phyloP scores from a whole-genome alignment of 78 protist species.

The Tieghemostelium lacteum region DNA sequence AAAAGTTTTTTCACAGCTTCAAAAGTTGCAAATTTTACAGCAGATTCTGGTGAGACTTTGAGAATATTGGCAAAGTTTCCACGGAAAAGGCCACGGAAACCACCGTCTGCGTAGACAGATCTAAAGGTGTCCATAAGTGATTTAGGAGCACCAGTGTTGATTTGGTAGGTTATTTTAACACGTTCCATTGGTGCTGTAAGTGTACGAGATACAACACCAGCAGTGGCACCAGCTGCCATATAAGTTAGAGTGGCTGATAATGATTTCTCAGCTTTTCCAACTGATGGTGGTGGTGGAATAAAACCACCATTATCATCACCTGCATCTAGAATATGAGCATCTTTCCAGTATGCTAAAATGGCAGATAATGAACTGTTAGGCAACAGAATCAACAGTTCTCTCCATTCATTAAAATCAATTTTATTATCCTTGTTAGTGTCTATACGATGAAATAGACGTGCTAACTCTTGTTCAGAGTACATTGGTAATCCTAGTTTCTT shows the following conservation, averaged over 20 bases:
- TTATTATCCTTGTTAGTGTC: constrained; percentile 54
- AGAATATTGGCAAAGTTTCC: constrained; percentile 72
- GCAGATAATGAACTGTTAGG: constrained; percentile 11
- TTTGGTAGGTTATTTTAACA: constrained; percentile 48
- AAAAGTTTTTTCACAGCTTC: constrained; percentile 67
- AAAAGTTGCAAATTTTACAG: constrained; percentile 72
- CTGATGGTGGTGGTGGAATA: constrained; percentile 21
- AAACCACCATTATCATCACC: constrained; percentile 60
- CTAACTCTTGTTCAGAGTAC: constrained; percentile 49
- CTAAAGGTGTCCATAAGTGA: constrained; percentile 29
- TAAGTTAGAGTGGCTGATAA: not conserved
- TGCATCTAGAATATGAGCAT: constrained; percentile 48
- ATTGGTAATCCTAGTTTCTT: constrained; percentile 24
- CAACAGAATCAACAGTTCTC: constrained; percentile 45
- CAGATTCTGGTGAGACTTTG: constrained; percentile 75
- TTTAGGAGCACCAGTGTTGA: constrained; percentile 27
- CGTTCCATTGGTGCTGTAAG: constrained; percentile 69
- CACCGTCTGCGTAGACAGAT: constrained; percentile 52
- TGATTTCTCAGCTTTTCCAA: not conserved
- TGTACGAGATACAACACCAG: constrained; percentile 50
- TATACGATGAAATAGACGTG: constrained; percentile 20
- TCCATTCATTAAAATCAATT: constrained; percentile 68
- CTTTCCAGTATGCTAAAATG: constrained; percentile 57
- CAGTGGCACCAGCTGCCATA: constrained; percentile 46
- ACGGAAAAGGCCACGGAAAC: constrained; percentile 60